Base-by-base conservation (phyloP, 2,329 filamentous ascomycete genomes). In the Neopestalotiopsis sp. region DNA sequence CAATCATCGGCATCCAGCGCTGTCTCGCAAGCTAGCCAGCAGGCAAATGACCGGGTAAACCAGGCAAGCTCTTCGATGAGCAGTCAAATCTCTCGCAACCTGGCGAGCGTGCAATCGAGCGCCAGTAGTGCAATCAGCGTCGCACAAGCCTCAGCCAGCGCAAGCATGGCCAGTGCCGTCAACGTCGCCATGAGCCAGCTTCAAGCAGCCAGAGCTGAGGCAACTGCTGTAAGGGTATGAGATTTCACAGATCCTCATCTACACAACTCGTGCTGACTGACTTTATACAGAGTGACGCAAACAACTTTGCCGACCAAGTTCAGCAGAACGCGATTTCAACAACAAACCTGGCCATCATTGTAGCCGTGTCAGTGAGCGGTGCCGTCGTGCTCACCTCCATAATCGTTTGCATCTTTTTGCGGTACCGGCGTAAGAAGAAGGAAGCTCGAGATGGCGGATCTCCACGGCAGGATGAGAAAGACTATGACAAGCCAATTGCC, bases 161-260 rank as follows among this genome's bases (percentile, higher is more conserved):
- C 90, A 45, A 84, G 82, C 57, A 83, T 90, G 17, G 84, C 83
- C 60, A 89, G 87, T 79, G 87, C 83, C 71, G 77, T 84, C n/a
- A 79, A 82, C 68, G 78, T 78, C 24, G 77, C 78, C 38, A 75
- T 74, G 24, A 78, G 75, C 67, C 72, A 74, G 67, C 75, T 78
- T 9, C 72, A 76, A 67, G 73, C 67, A 42, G 73, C 71, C 17
- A 70, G 67, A 58, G 71, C 71, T 5, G 68, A 70, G 5, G 72
- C 72, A 45, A 75, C 70, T 59, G 71, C 71, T 10, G 61, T 71
- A 2, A 71, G 61, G 38, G 74, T 77, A 68, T 13, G 67, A 32
- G 12, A 64, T 7, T 34, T 34, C 59, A 17, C 34, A 52, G 10
- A 28, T 56, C 17, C 34, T 38, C 34, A 38, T 7, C 17, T 13